Evolutionary conservation across 495 filamentous ascomycete genomes (phyloP).

Genomic region (Hypoxylon lienhwacheense): DNA sequence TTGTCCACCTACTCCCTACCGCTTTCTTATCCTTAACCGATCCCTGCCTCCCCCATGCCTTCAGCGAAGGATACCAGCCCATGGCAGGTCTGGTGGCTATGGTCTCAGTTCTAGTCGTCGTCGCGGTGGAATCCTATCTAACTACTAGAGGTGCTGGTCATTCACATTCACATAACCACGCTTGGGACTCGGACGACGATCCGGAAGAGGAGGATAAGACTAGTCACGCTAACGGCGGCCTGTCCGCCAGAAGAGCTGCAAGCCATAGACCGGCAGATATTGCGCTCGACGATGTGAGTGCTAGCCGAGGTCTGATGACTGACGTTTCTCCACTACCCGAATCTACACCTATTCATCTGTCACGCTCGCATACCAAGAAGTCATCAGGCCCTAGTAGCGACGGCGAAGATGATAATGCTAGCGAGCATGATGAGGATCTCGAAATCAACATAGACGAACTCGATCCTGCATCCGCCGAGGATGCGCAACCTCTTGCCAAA

Average conservation of each 20-base stretch:
- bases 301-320: conserved; percentile 50
- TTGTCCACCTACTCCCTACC: conserved; percentile 82
- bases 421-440: conserved; percentile 47
- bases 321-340: conserved; percentile 53
- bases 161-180: conserved; percentile 51
- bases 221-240: conserved; percentile 18
- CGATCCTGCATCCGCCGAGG: conserved; percentile 37
- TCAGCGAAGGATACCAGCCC: conserved; percentile 71
- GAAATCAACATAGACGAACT: conserved; percentile 59
- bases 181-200: conserved; percentile 45
- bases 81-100: conserved; percentile 80
- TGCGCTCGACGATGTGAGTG: conserved; percentile 47
- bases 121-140: conserved; percentile 77
- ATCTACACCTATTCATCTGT: conserved; percentile 39
- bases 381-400: conserved; percentile 4
- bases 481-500: conserved; percentile 31
- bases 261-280: conserved; percentile 46
- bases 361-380: conserved; percentile 15
- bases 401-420: conserved; percentile 15
- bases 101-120: conserved; percentile 72
- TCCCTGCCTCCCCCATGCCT: conserved; percentile 74
- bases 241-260: conserved; percentile 30
- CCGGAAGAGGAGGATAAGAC: conserved; percentile 30
- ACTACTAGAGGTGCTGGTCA: conserved; percentile 57
- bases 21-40: conserved; percentile 80